Evolutionary conservation across 2,329 filamentous ascomycete genomes (phyloP).

Genomic region (Colletotrichum sp.): DNA sequence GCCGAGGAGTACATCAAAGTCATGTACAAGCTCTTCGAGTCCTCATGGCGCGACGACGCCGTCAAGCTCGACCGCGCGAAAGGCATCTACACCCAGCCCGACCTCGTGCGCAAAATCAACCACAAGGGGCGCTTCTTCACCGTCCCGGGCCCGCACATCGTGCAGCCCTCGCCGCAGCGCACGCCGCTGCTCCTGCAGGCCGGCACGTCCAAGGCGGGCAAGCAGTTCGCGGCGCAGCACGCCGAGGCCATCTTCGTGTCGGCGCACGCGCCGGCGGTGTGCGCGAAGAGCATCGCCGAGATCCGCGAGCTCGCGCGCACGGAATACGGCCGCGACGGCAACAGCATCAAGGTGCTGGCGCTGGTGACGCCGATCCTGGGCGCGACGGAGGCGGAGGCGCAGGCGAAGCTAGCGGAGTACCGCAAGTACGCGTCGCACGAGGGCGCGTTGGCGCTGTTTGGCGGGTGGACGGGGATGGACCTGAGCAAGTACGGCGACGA

Average conservation of each 20-base stretch:
- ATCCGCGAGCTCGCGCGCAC: constrained; percentile 61
- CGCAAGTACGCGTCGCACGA: constrained; percentile 63
- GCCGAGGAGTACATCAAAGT: constrained; percentile 70
- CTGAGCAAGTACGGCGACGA: constrained; percentile 66
- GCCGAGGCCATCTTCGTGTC: constrained; percentile 76
- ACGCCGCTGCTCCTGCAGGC: constrained; percentile 75
- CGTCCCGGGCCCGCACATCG: constrained; percentile 70
- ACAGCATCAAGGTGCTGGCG: constrained; percentile 70
- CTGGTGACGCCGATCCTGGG: constrained; percentile 71
- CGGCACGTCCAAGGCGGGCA: constrained; percentile 70
- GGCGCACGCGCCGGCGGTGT: constrained; percentile 66
- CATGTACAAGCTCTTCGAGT: constrained; percentile 71
- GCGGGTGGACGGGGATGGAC: constrained; percentile 72
- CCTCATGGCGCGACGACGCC: constrained; percentile 71
- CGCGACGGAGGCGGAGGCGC: constrained; percentile 68
- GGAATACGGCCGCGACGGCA: constrained; percentile 61
- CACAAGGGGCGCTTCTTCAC: constrained; percentile 69
- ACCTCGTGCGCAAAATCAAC: constrained; percentile 67
- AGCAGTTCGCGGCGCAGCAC: constrained; percentile 71
- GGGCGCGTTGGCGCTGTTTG: constrained; percentile 73
- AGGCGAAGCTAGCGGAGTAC: constrained; percentile 67
- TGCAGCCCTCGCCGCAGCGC: constrained; percentile 69
- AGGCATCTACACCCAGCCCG: constrained; percentile 59
- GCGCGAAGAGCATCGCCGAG: constrained; percentile 66
- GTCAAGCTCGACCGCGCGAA: constrained; percentile 63